Conservation (phyloP, 352 stramenopile species). For the Globisporangium orthogonon region DNA sequence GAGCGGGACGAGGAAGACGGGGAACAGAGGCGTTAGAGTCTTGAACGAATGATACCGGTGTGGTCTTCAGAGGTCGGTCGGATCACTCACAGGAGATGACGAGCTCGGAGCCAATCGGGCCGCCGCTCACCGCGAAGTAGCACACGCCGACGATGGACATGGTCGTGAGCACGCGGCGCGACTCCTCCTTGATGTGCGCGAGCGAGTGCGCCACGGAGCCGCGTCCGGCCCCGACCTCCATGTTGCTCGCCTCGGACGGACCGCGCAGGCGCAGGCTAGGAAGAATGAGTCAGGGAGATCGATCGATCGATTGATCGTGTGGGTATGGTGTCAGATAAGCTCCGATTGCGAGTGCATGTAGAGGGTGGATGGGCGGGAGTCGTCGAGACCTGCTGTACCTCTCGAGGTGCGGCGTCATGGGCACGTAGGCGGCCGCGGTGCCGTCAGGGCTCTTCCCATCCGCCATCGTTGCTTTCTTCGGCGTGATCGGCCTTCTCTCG, state of each 20-base stretch:
- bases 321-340: neutral
- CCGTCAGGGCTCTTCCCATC: neutral
- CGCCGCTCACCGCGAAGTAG: slow-evolving; percentile 49
- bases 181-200: slow-evolving; percentile 33
- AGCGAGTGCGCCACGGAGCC: slow-evolving; percentile 23
- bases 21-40: neutral
- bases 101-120: slow-evolving; percentile 34
- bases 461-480: neutral
- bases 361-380: neutral
- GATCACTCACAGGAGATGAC: slow-evolving; percentile 28
- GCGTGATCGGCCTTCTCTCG: neutral
- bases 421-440: slow-evolving; percentile 15
- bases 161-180: slow-evolving; percentile 43
- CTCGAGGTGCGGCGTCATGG: slow-evolving; percentile 27
- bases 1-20: neutral
- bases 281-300: neutral
- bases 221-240: slow-evolving; percentile 22
- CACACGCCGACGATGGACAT: slow-evolving; percentile 49
- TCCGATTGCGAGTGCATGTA: neutral
- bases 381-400: slow-evolving; percentile 12
- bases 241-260: slow-evolving; percentile 22
- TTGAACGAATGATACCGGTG: too few species aligned
- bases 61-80: neutral
- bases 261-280: slow-evolving; percentile 14
- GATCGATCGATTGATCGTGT: too few species aligned